Evolutionary conservation across 768 basidiomycete species (phyloP), one percentile per base, ranked within the genome.

Genomic region (Chalciporus pseudorubinellus): DNA sequence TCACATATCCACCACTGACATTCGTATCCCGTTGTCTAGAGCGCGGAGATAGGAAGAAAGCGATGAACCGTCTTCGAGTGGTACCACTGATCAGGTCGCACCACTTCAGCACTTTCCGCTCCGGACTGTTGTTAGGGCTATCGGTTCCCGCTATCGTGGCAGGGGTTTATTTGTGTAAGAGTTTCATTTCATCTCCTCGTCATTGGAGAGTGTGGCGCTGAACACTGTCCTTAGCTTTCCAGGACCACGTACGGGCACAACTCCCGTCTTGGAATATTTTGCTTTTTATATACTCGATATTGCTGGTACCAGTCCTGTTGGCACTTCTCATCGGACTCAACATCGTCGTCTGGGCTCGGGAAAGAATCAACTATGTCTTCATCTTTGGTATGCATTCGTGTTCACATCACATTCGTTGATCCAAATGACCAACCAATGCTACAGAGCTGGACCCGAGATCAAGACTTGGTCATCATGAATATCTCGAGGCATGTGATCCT

Each of bases 311-410:
- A 0, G 74, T 85, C 6, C 55, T 95, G 3, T 88, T 97, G 61
- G 74, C 83, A 2, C 53, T 92, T 28, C 71, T 97, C 1, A 80
- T 98, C 48, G 89, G 91, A 21, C 51, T 89, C n/a, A 98, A 99
- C 64, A 57, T 98, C 5, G 58, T 85, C 19, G 87, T 85, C 0
- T 99, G 90, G 87, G 75, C 81, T 0, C 69, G 71, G 5, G 74
- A 84, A 6, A 77, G 88, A 41, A 92, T 99, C 59, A 98, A 98
- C 64, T 95, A 94, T 60, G 79, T 85, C n/a, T 95, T 98, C 66
- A 90, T 95, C 31, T 90, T 95, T 61, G 88, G 88, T 89, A 52
- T 34, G 78, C 59, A 16, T 4, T 36, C 34, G 14, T 14, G 21
- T 36, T 26, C 16, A 9, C 29, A 19, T 22, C 39, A 24, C 44